These are phyloP conservation scores for Colletotrichum sp. DNA, from an alignment of 2,329 filamentous ascomycete species.

Conservation along the genomic window DNA sequence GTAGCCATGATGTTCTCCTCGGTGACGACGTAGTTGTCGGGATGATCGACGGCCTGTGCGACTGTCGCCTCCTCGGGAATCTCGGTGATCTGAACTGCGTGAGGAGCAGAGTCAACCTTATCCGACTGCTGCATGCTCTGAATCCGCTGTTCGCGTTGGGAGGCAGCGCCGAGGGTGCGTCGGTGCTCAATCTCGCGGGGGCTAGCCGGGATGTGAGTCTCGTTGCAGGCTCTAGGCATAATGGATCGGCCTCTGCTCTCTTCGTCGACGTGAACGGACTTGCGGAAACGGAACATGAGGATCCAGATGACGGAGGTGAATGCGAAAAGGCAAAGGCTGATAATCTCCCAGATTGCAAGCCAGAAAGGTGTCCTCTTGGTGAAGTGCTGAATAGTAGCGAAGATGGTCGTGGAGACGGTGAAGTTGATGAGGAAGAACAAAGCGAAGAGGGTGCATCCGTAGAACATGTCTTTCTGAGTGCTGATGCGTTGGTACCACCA, in stretches of 20 bases:
- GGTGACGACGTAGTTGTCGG: not conserved
- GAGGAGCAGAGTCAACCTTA: not conserved
- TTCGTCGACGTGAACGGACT: not conserved
- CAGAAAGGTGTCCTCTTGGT: not conserved
- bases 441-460: not conserved
- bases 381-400: not conserved
- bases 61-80: not conserved
- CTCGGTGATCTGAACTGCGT: not conserved
- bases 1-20: not conserved
- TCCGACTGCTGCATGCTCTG: not conserved
- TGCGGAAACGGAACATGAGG: conserved; percentile 5
- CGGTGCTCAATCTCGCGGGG: conserved; percentile 1
- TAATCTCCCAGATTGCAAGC: not conserved
- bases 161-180: not conserved
- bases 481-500: conserved; percentile 9
- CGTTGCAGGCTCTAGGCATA: not conserved
- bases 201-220: not conserved
- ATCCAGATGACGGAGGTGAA: not conserved
- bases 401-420: not conserved
- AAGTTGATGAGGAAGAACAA: conserved; percentile 1
- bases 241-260: not conserved
- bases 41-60: not conserved
- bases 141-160: not conserved
- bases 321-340: not conserved
- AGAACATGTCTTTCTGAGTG: not conserved